Conservation (phyloP, 257 asterid genomes). For the Euphrasia confusa region DNA sequence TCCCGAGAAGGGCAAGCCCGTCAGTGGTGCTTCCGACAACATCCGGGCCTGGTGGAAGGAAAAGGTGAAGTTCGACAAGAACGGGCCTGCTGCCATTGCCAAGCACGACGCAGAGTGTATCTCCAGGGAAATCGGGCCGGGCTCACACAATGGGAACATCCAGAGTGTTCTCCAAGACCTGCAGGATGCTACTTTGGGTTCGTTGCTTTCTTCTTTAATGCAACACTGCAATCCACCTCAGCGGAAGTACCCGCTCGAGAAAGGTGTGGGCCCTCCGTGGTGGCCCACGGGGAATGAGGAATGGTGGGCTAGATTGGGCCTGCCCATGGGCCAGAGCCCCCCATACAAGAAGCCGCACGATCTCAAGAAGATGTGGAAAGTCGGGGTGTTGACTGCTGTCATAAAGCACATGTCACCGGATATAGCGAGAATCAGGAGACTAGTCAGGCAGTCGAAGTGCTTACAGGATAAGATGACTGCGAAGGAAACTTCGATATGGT, state of each 20-base stretch:
- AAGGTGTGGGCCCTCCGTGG: conserved; percentile 62
- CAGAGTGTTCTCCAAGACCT: conserved; percentile 44
- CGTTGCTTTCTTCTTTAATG: conserved; percentile 63
- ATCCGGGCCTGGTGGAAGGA: conserved; percentile 81
- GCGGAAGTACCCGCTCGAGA: conserved; percentile 56
- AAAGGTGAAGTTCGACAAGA: conserved; percentile 58
- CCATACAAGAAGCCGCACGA: conserved; percentile 70
- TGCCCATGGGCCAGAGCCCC: conserved; percentile 47
- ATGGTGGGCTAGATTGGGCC: conserved; percentile 54
- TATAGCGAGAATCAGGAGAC: conserved; percentile 51
- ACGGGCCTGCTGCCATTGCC: conserved; percentile 64
- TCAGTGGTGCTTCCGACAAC: conserved; percentile 65
- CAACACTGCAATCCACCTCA: conserved; percentile 74
- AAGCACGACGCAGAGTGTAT: conserved; percentile 54
- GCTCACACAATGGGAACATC: conserved; percentile 30
- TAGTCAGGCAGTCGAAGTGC: conserved; percentile 59
- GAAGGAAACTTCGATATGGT: conserved; percentile 75
- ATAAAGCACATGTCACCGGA: conserved; percentile 76
- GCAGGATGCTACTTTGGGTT: conserved; percentile 67
- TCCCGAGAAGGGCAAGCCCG: conserved; percentile 71
- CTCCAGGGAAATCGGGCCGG: conserved; percentile 29
- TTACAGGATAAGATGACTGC: conserved; percentile 90
- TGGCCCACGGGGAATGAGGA: conserved; percentile 77
- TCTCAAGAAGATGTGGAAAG: conserved; percentile 70
- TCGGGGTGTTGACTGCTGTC: conserved; percentile 61